A percentile compares a stretch with the other conserved stretches of the same genome.
phyloP scores from a whole-genome alignment of 805 yeast species.

The Candida ovalis region DNA sequence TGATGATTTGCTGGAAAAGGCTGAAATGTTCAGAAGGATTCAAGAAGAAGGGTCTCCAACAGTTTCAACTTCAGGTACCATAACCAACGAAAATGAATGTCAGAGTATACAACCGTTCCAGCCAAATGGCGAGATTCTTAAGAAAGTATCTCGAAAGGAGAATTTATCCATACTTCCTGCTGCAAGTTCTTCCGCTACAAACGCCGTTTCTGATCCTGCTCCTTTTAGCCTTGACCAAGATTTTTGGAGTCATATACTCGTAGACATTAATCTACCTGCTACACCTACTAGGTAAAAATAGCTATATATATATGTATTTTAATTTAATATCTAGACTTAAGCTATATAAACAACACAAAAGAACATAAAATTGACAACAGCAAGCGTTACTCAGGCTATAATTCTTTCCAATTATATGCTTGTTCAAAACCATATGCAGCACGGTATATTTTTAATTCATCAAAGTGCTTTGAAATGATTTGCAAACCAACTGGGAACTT shows the following conservation, averaged over 20 bases:
- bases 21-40: conserved; percentile 10
- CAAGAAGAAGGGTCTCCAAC: conserved; percentile 1
- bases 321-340: not conserved
- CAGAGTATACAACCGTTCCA: not conserved
- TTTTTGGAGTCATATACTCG: conserved; percentile 17
- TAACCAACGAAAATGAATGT: not conserved
- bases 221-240: conserved; percentile 15
- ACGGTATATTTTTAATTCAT: conserved; percentile 29
- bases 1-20: conserved; percentile 22
- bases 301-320: not conserved
- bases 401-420: conserved; percentile 25
- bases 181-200: too few species aligned
- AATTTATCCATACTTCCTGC: not conserved
- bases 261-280: conserved; percentile 5
- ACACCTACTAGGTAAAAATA: not conserved
- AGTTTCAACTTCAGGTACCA: not conserved
- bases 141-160: not conserved
- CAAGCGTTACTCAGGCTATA: not conserved
- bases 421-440: conserved; percentile 37
- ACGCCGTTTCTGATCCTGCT: not conserved
- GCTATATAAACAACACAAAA: not conserved
- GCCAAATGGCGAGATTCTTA: not conserved
- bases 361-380: not conserved
- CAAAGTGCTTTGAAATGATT: conserved; percentile 32
- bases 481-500: conserved; percentile 36